Conservation (phyloP, 345 rosid genomes). For the Aquilaria sinensis region DNA sequence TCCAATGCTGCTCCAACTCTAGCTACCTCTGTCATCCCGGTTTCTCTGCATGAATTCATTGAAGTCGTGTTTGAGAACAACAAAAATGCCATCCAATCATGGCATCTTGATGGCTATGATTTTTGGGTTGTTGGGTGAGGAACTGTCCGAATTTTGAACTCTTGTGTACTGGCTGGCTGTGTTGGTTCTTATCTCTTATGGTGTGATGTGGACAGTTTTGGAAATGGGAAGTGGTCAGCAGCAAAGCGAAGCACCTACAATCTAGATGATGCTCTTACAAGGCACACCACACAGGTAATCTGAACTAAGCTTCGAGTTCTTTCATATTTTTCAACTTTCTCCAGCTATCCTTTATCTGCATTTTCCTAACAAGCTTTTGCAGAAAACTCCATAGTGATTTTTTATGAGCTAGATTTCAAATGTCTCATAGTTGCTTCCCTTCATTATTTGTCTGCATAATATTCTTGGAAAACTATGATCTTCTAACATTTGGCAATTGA, state of each 20-base stretch:
- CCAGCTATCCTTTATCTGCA: no score
- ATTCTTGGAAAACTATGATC: no score
- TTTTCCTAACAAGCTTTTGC: no score
- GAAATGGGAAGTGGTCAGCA: slow-evolving; percentile 66
- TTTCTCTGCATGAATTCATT: slow-evolving; percentile 53
- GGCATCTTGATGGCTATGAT: slow-evolving; percentile 98
- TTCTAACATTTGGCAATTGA: no score
- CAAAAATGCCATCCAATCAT: slow-evolving; percentile 63
- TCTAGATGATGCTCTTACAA: slow-evolving; percentile 60
- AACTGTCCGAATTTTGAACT: not conserved
- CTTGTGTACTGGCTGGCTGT: not conserved
- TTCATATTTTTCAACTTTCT: no score
- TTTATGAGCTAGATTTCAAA: no score
- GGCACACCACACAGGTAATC: slow-evolving; percentile 84
- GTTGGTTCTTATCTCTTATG: slow-evolving; percentile 14
- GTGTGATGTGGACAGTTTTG: slow-evolving; percentile 38
- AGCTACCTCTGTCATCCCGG: slow-evolving; percentile 59
- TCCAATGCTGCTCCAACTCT: slow-evolving; percentile 40
- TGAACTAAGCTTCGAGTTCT: not conserved
- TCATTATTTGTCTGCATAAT: no score
- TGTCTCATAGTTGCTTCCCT: no score
- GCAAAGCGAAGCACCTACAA: slow-evolving; percentile 56
- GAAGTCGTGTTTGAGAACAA: slow-evolving; percentile 79
- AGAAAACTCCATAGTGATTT: no score
- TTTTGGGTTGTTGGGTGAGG: slow-evolving; percentile 92